Base-by-base conservation (phyloP, 1,139 yeast genomes). In the Taphrina populina region DNA sequence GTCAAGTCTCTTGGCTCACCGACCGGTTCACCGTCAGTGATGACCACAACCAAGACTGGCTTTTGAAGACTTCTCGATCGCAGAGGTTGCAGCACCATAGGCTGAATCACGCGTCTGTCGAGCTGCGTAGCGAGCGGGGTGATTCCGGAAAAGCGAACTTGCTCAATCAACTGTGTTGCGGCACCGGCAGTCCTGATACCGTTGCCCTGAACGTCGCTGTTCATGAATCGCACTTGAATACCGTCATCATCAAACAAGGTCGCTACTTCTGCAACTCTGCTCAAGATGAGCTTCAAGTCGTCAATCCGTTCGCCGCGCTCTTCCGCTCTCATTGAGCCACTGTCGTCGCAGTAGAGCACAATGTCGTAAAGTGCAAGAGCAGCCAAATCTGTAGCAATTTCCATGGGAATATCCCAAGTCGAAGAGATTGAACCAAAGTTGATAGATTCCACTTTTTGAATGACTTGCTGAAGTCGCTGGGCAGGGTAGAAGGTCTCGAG, bases 311-410 rank as follows among this genome's bases (percentile, higher is more conserved):
- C 70, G 10, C 71, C 71, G 49, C 64, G 65, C 59, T 68, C 71
- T 58, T 67, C 70, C 54, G 68, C 67, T 3, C 69, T 64, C 71
- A 69, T 68, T 32, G 71, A 68, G 5, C 71, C 71, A 7, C 70
- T 67, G 54, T 69, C 71, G 52, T 69, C 71, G 30, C 67, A 66
- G 56, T 62, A 69, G 21, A 69, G 58, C 17, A 69, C 67, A 56
- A 69, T 63, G 52, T 69, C 71, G 58, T 68, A 69, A 7, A 69
- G 64, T 11, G 71, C 68, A 40, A 69, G 60, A 1, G 69, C 64
- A 17, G 66, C 67, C 19, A 67, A 59, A 56, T 68, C 71, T 17
- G 62, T 63, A 3, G 70, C 70, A 41, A 68, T 59, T 59, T 67
- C 70, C 61, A 62, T 60, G 10, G 70, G 70, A 40, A 68, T 64